Evolutionary conservation across 2,329 filamentous ascomycete genomes (phyloP), one percentile per base, ranked within the genome.

Genomic region (Hypoxylon sp.): DNA sequence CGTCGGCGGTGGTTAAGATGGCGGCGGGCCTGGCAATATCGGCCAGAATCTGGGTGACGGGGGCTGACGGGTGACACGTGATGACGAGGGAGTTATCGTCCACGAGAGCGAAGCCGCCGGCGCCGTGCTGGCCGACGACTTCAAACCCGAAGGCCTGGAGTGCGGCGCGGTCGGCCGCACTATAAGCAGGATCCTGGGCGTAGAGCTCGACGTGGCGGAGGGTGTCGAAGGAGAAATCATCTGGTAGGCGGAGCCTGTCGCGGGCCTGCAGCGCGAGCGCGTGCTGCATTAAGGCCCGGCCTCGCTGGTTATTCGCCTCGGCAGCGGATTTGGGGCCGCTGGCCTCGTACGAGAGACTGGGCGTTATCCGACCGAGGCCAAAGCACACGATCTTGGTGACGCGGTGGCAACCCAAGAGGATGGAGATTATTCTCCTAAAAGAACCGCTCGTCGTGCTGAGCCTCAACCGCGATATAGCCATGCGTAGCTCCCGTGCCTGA

Each of bases 31-130:
- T 70, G 20, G 71, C 70, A 27, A 73, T 60, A 63, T 77, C 75
- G 13, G 72, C 69, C 17, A 77, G 62, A 23, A 77, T 70, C 54
- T 77, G 72, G 37, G 70, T 70, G 1, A 75, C 67, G 0, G 74
- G 73, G 1, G 72, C 64, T 26, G 69, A 66, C 0, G 73, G 63
- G 17, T 61, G 67, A 7, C 71, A 55, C 0, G 70, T 74, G 38
- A 78, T 64, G 9, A 77, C 70, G 11, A 73, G 50, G 3, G 72
- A 72, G 11, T 70, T 53, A 4, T 73, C 67, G 46, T 77, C 73
- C 1, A 77, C 54, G 42, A 72, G 68, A 1, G 73, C 55, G 48
- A 75, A 77, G 2, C 72, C 76, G 20, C 63, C 66, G 1, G 66
- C 63, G 13, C 69, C 66, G 57, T 54, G 51, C 2, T 49, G 40